Base-by-base conservation (phyloP, 768 basidiomycete species). In the Trametes coccinea region DNA sequence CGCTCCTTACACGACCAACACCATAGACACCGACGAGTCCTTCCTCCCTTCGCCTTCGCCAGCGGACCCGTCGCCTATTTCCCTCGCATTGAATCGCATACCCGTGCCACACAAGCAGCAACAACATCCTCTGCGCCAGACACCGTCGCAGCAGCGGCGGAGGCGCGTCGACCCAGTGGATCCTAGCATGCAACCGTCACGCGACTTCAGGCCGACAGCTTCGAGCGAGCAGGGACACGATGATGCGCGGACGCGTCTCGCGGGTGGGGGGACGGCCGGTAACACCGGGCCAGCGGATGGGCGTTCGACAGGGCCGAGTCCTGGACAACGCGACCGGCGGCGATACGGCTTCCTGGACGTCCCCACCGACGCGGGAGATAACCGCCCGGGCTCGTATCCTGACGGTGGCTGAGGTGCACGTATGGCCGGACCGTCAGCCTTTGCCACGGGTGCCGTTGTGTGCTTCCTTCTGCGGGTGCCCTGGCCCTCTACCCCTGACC, bases 141-240 rank as follows among this genome's bases (percentile, higher is more conserved):
- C 52, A 5, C 27, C 37, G 10, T 40, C 37, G 6, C 37, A 41
- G 27, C 52, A 53, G 39, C 47, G 43, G 6, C 47, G 53, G 48
- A 33, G 58, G 37, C 62, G 57, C 22, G 62, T 63, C 43, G 62
- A 59, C 43, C 62, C 62, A 27, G 58, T 63, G 2, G 62, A 63
- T 34, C 62, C 62, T 2, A 14, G 22, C 29, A 13, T 58, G 31
- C 61, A 58, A 46, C 61, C 61, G 11, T 43, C 55, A 13, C 61
- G 61, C 39, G 50, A 53, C 4, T 2, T 13, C 5, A 11, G 34
- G 46, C 4, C 54, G 41, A 5, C 41, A 43, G 41, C 5, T 8
- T n/a, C 13, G 41, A n/a, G 14, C n/a, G 41, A 14, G 41, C 41
- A 43, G 41, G 41, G 41, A 1, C 8, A 39, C 8, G 17, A 10